Evolutionary conservation across 2,329 filamentous ascomycete species (phyloP).

Genomic region (Cryphonectria radicalis): DNA sequence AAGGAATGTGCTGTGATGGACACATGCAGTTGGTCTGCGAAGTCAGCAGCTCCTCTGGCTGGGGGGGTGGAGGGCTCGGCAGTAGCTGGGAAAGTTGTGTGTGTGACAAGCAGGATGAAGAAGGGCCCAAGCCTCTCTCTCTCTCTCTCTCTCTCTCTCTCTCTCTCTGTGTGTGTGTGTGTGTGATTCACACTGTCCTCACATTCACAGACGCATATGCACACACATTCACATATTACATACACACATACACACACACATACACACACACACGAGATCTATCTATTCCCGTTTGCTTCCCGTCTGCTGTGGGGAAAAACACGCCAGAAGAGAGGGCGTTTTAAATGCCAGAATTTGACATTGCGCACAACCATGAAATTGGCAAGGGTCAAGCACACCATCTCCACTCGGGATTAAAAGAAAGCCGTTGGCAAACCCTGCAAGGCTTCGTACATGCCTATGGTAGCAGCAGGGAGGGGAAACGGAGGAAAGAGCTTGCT

Average conservation of each 20-base stretch:
- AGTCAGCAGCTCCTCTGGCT: background rate
- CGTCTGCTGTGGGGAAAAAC: background rate
- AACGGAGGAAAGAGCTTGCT: background rate
- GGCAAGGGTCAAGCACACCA: slow-evolving; percentile 13
- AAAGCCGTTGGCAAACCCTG: background rate
- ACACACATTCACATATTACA: too few relatives aligned
- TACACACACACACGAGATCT: background rate
- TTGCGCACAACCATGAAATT: slow-evolving; percentile 1
- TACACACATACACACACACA: too few relatives aligned
- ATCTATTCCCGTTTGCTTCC: background rate
- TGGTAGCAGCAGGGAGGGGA: background rate
- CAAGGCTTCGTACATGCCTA: background rate
- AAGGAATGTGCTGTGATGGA: background rate
- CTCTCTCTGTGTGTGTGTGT: background rate
- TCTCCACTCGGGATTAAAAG: slow-evolving; percentile 3
- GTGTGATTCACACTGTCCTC: background rate
- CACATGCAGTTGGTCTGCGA: background rate
- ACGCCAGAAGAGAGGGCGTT: background rate
- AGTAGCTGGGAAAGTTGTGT: too few relatives aligned
- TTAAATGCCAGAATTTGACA: slow-evolving; percentile 10
- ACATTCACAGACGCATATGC: background rate
- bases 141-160: too few relatives aligned
- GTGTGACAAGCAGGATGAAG: background rate
- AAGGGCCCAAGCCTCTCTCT: too few relatives aligned
- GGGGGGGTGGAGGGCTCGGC: background rate